phyloP scores from a whole-genome alignment of 108 stramenopile species.

The Bacterosira constricta region DNA sequence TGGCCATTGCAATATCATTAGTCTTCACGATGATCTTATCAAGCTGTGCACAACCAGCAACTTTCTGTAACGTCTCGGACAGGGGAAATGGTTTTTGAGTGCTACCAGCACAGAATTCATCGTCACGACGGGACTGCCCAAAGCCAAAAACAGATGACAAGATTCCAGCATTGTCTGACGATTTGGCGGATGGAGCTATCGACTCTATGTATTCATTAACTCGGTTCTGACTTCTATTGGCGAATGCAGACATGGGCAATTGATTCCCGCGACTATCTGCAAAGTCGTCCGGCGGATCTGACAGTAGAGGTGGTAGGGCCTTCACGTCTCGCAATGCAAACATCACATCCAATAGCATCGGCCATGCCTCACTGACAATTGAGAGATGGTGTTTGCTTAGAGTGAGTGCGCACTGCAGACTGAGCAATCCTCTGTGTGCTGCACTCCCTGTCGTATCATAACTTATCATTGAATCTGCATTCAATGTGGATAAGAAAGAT shows the following conservation, averaged over 20 bases:
- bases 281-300: conserved; percentile 83
- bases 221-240: conserved; percentile 50
- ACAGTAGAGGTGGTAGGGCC: conserved; percentile 70
- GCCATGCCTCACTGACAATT: conserved; percentile 61
- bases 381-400: conserved; percentile 65
- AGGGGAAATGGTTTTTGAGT: conserved; percentile 38
- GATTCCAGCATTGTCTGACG: conserved; percentile 54
- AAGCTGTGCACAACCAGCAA: conserved; percentile 56
- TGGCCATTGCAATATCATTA: conserved; percentile 52
- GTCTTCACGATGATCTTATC: conserved; percentile 67
- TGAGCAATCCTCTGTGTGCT: conserved; percentile 75
- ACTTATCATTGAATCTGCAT: background rate
- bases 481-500: conserved; percentile 22
- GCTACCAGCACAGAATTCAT: background rate
- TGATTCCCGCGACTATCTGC: conserved; percentile 83
- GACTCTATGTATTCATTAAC: conserved; percentile 63
- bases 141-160: conserved; percentile 43
- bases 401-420: conserved; percentile 68
- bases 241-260: conserved; percentile 67
- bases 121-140: conserved; percentile 9
- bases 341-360: conserved; percentile 64
- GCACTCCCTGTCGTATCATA: conserved; percentile 55
- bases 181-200: conserved; percentile 16
- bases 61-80: conserved; percentile 46
- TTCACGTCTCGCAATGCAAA: conserved; percentile 74